Evolutionary conservation across 1,139 yeast genomes (phyloP), one percentile per base, ranked within the genome.

Genomic region (Lizanozyma gosingica): DNA sequence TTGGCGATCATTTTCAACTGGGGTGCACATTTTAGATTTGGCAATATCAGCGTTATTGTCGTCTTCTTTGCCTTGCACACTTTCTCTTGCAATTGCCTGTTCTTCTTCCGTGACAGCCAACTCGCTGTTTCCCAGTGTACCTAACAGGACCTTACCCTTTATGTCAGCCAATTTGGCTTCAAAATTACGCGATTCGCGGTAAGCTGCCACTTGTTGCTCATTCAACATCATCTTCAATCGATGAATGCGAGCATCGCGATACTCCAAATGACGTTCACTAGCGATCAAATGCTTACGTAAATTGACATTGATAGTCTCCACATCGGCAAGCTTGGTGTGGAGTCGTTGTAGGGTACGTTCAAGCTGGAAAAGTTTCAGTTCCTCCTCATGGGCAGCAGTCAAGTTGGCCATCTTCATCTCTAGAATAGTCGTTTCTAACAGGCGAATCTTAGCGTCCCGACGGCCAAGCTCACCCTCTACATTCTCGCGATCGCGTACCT

Each of bases 351-450:
- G 53, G 1, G 72, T 50, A 42, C 58, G 65, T 43, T 69, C 75
- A 34, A 70, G 55, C 36, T 56, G 56, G 48, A 51, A 73, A 53
- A 53, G 55, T 51, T 56, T 65, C 53, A 51, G 78, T 65, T 53
- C 73, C 47, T 62, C 83, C 49, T 77, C 78, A 62, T 55, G 70
- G 43, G 62, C 54, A 17, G 53, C 47, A 41, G 57, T 58, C 32
- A 69, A 51, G 35, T 54, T 59, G 36, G 55, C 58, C 62, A 69
- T 64, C 42, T 67, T 67, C 52, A 63, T 53, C 22, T 53, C 55
- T 36, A 69, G 54, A 6, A 70, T 45, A n/a, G 56, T 56, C 39
- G 62, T 60, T 48, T 70, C 74, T 38, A 69, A 51, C 39, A 62
- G 29, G 11, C 29, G 29, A 22, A 22, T 22, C 11, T 22, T 22